phyloP scores from a whole-genome alignment of 129 eudicot genomes.

The Flaveria trinervia region DNA sequence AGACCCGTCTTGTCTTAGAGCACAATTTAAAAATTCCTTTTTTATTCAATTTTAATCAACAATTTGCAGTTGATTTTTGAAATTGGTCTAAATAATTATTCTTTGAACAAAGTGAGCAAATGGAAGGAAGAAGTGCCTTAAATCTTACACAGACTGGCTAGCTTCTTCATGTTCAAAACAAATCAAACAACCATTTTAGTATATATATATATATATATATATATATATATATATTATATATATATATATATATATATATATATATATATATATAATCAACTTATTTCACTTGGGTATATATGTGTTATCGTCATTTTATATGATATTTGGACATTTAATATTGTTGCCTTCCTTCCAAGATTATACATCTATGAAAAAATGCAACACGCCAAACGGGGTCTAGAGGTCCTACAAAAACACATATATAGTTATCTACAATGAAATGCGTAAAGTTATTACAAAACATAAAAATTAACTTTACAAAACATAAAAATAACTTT shows the following conservation, averaged over 20 bases:
- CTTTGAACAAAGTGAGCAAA: not conserved
- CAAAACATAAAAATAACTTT: no score
- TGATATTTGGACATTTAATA: not conserved
- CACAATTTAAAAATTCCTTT: no score
- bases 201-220: no score
- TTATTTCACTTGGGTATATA: not conserved
- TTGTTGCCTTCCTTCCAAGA: constrained; percentile 4
- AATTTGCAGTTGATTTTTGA: no score
- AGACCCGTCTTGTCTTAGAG: no score
- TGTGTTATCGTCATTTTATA: no score
- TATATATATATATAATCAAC: not conserved
- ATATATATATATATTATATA: not conserved
- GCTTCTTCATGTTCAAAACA: not conserved
- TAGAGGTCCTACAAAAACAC: not conserved
- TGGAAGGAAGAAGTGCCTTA: not conserved
- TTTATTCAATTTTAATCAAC: no score
- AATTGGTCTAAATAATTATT: no score
- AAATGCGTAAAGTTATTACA: no score
- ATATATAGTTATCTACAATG: not conserved
- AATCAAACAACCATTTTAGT: not conserved
- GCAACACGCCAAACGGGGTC: not conserved
- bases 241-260: not conserved
- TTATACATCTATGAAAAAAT: not conserved
- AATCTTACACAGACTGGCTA: not conserved
- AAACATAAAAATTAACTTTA: no score